Percentiles rank a stretch among this genome's conserved stretches.
These are phyloP conservation scores for Moesziomyces sp. DNA, from an alignment of 1,284 basidiomycete genomes.

Conservation along the genomic window DNA sequence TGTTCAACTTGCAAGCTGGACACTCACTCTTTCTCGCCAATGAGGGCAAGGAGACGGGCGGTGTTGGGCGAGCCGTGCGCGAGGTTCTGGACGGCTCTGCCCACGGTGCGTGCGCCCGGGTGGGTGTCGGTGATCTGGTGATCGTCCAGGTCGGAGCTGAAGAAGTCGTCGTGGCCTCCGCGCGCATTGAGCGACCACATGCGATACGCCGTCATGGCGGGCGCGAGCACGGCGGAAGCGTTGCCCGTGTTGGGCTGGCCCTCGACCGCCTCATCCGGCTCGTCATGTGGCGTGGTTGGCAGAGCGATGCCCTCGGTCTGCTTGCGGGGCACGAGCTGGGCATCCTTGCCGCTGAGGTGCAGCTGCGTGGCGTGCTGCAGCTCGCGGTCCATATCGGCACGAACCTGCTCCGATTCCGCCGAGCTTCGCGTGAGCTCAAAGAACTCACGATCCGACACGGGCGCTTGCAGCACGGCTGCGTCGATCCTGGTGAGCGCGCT, in stretches of 20 bases:
- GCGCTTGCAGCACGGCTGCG: conserved; percentile 62
- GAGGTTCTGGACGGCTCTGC: conserved; percentile 22
- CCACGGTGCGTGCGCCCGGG: conserved; percentile 17
- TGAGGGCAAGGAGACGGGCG: conserved; percentile 49
- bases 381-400: conserved; percentile 21
- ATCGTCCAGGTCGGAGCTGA: conserved; percentile 52
- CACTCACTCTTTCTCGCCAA: conserved; percentile 59
- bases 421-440: conserved; percentile 30
- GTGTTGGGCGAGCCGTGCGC: neutral
- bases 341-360: conserved; percentile 14
- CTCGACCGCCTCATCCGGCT: neutral
- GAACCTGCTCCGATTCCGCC: neutral
- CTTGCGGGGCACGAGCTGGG: conserved; percentile 26
- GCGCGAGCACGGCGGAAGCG: conserved; percentile 31
- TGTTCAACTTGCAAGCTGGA: too few species aligned
- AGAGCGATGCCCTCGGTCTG: neutral
- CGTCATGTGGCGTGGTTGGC: conserved; percentile 15
- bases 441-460: conserved; percentile 60
- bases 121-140: conserved; percentile 18
- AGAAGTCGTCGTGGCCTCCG: conserved; percentile 63
- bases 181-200: conserved; percentile 51
- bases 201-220: conserved; percentile 63
- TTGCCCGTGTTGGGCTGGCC: conserved; percentile 35
- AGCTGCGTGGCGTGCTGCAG: conserved; percentile 25
- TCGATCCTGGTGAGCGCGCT: conserved; percentile 22